Evolutionary conservation across 2,329 filamentous ascomycete species (phyloP).

Genomic region (Talaromyces sp.): DNA sequence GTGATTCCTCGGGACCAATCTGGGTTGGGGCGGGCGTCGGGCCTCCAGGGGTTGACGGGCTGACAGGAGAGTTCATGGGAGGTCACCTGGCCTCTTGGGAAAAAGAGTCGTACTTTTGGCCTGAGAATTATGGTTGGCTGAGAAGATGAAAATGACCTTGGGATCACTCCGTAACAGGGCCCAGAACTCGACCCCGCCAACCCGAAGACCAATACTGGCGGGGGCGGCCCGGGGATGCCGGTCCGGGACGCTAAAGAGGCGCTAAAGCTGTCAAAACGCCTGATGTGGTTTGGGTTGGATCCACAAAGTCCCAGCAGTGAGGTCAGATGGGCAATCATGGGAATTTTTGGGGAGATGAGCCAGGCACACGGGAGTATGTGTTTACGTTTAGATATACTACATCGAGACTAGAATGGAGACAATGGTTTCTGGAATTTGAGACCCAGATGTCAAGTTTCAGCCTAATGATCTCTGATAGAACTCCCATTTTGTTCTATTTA

Average conservation of each 20-base stretch:
- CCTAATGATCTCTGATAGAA: neutral
- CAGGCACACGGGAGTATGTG: slow-evolving; percentile 5
- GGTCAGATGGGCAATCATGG: slow-evolving; percentile 25
- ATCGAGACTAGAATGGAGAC: too few species aligned
- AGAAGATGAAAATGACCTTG: neutral
- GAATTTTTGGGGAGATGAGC: neutral
- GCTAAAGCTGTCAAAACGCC: slow-evolving; percentile 24
- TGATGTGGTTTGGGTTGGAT: neutral
- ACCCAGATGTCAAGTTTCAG: neutral
- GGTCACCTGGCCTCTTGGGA: neutral
- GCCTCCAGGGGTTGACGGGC: neutral
- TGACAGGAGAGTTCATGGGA: slow-evolving; percentile 3
- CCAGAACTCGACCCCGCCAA: slow-evolving; percentile 1
- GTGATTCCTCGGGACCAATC: neutral
- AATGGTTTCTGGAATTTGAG: neutral
- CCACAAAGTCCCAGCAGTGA: slow-evolving; percentile 14
- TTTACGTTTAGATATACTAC: too few species aligned
- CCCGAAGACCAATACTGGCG: neutral
- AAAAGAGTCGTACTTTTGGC: neutral
- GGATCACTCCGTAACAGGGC: neutral
- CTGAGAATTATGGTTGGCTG: neutral
- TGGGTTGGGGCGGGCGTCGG: neutral
- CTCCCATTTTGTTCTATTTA: neutral
- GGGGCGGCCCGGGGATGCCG: slow-evolving; percentile 23
- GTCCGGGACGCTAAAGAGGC: slow-evolving; percentile 15